These are phyloP conservation scores for Sporisorium iseilematis-ciliati DNA, from an alignment of 1,284 basidiomycete genomes.

Conservation along the genomic window DNA sequence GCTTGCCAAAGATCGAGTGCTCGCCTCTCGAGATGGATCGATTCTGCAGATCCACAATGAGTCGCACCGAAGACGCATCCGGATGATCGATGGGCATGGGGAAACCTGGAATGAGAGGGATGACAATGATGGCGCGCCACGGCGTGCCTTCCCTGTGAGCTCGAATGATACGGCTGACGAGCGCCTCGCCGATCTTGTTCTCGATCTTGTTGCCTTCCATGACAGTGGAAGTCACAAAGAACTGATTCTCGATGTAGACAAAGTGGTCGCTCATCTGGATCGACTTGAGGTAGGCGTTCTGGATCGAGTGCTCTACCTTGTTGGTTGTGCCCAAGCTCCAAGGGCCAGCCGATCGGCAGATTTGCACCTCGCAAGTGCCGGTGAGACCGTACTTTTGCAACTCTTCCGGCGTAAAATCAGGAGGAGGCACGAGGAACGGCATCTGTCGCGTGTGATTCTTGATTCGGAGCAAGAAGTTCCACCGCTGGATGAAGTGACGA, in stretches of 20 bases:
- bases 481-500: constrained; percentile 94
- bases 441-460: constrained; percentile 86
- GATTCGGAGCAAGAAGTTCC: constrained; percentile 67
- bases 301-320: constrained; percentile 90
- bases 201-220: constrained; percentile 88
- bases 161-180: constrained; percentile 89
- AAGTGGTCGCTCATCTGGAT: constrained; percentile 90
- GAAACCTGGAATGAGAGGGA: constrained; percentile 93
- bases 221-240: constrained; percentile 95
- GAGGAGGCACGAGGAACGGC: constrained; percentile 93
- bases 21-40: constrained; percentile 90
- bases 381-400: constrained; percentile 84
- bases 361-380: constrained; percentile 96
- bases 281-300: constrained; percentile 90
- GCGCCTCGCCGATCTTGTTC: constrained; percentile 93
- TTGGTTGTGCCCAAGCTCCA: constrained; percentile 94
- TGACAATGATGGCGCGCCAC: constrained; percentile 94
- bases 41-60: constrained; percentile 72
- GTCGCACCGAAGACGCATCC: constrained; percentile 86
- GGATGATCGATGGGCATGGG: constrained; percentile 91
- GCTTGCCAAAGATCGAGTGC: constrained; percentile 88
- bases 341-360: constrained; percentile 92
- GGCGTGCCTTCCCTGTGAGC: constrained; percentile 84
- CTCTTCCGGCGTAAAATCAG: constrained; percentile 89
- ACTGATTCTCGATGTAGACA: constrained; percentile 86